Conservation (phyloP, 306 rosid species). For the Prunus padus region DNA sequence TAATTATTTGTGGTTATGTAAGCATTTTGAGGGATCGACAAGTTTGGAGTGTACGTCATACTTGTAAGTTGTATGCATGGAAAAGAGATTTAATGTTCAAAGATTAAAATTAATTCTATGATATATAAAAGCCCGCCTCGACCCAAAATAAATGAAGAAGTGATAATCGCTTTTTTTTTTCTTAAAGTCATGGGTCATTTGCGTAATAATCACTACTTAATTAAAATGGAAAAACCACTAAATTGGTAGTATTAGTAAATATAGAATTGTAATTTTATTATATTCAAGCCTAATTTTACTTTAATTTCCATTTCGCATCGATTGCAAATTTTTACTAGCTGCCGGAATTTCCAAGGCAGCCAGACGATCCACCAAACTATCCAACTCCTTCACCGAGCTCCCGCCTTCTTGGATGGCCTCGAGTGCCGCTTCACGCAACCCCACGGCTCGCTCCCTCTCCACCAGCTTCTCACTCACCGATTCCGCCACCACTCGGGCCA, state of each 20-base stretch:
- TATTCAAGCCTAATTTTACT: neutral
- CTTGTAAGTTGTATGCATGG: too few species aligned
- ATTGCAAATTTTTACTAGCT: neutral
- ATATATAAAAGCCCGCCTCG: too few species aligned
- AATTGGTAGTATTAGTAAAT: too few species aligned
- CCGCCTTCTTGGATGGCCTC: conserved; percentile 37
- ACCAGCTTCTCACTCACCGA: conserved; percentile 13
- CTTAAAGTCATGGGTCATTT: too few species aligned
- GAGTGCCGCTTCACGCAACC: conserved; percentile 23
- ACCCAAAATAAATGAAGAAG: too few species aligned
- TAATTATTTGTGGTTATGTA: neutral
- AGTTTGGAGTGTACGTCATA: too few species aligned
- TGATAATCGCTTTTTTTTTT: too few species aligned
- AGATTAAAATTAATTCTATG: too few species aligned
- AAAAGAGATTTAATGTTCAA: too few species aligned
- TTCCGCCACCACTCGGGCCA: conserved; percentile 34
- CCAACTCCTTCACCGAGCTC: conserved; percentile 29
- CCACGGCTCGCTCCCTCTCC: neutral
- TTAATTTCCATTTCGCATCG: neutral
- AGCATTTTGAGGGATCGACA: too few species aligned
- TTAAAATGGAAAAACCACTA: neutral
- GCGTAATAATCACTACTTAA: too few species aligned
- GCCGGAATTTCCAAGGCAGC: neutral
- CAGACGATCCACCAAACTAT: conserved; percentile 15
- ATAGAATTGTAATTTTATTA: neutral